Evolutionary conservation across 2,329 filamentous ascomycete genomes (phyloP).

Genomic region (Helotiales sp.): DNA sequence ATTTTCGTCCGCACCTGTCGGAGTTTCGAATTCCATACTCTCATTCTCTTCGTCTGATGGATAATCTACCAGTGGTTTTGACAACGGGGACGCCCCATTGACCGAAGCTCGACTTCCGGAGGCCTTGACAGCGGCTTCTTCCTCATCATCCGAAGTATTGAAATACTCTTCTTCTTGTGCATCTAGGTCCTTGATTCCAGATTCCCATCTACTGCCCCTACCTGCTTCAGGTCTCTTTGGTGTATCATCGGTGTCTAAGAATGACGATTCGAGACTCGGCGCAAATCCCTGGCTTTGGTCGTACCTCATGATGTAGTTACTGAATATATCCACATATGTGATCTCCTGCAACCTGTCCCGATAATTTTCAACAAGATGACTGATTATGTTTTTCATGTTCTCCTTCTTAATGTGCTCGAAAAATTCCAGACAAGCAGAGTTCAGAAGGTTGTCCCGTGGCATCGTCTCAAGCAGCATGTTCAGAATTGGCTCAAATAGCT

Average conservation of each 20-base stretch:
- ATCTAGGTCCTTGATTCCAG: constrained; percentile 77
- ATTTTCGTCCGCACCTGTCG: constrained; percentile 31
- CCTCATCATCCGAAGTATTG: constrained; percentile 84
- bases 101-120: constrained; percentile 25
- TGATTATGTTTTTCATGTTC: constrained; percentile 76
- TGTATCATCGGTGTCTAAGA: constrained; percentile 63
- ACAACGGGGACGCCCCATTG: constrained; percentile 64
- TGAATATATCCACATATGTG: constrained; percentile 84
- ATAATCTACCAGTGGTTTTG: constrained; percentile 86
- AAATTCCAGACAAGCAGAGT: constrained; percentile 90
- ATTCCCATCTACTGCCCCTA: constrained; percentile 60
- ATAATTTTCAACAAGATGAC: constrained; percentile 82
- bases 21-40: constrained; percentile 53
- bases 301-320: constrained; percentile 71
- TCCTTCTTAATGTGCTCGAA: constrained; percentile 89
- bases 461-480: constrained; percentile 82
- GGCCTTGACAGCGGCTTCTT: constrained; percentile 55
- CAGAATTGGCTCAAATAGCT: constrained; percentile 80
- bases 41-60: constrained; percentile 86
- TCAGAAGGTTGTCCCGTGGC: constrained; percentile 89
- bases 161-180: constrained; percentile 91
- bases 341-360: constrained; percentile 74
- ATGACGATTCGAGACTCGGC: constrained; percentile 64
- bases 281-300: constrained; percentile 75
- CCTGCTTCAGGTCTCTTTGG: constrained; percentile 47